Base-by-base conservation (phyloP, 108 stramenopile species). In the Bacterosira constricta region DNA sequence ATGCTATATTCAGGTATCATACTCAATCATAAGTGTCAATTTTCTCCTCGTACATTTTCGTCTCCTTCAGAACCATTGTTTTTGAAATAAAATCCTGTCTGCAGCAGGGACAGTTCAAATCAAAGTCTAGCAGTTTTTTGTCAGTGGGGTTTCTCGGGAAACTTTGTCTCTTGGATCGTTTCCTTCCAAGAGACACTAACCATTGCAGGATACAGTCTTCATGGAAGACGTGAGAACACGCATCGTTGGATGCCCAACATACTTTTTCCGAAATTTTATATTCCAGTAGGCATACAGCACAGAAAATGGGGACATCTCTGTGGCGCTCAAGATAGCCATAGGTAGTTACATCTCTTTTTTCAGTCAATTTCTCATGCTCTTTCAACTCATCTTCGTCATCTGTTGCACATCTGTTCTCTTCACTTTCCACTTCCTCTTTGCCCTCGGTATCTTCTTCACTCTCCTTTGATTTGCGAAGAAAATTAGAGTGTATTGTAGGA, bases 101-200 rank as follows among this genome's bases (percentile, higher is more conserved):
- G 53, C 89, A 90, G 39, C 86, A 87, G 23, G 89, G 89, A 46
- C 89, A 90, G 12, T 67, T 31, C 38, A 86, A 83, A 23, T 83
- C 71, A 54, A 81, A 86, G 23, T 71, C 32, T 34, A 75, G 38
- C 32, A 84, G 39, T 1, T 59, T 46, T 3, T 20, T 64, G 5
- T 80, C 86, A 25, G 47, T 64, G 27, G 34, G 69, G 20, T 34
- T 71, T 1, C 42, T 54, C 25, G 66, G 69, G 29, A 77, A 60
- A 12, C 74, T 39, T 25, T 76, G 72, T 7, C 71, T 49, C 21
- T 53, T 54, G 44, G 68, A 78, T 27, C 70, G 57, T 30, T 72
- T 85, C 36, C 86, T 72, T 17, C 85, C 76, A 61, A 52, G 35
- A 38, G 35, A 46, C 62, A 71, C 70, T 15, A 85, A 41, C 84